Base-by-base conservation (phyloP, 257 asterid species). In the Primulina eburnea region DNA sequence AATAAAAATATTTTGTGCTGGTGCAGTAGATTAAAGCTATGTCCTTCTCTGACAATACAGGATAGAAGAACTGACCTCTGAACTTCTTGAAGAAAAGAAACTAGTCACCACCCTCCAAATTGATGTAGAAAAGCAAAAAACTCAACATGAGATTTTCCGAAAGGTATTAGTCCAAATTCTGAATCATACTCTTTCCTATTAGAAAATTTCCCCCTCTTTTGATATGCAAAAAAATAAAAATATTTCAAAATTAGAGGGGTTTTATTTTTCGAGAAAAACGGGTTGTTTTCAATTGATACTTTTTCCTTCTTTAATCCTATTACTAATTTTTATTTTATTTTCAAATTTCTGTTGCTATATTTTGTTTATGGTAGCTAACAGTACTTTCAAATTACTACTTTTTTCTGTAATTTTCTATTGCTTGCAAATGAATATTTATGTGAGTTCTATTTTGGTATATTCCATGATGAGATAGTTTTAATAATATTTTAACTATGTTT, bases 51-150 rank as follows among this genome's bases (percentile, higher is more conserved):
- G 58, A 60, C 65, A 78, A 20, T 56, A 50, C 80, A 92, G 99
- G 89, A 70, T 89, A 67, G 96, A 89, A 82, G 92, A 86, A 73
- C 85, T 94, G 75, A 79, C 82, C 52, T 73, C 76, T 29, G 88
- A 84, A 75, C 87, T 82, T 75, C 80, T 77, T 73, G 91, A 87
- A 78, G 96, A 83, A 80, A 94, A 81, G 76, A 77, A 60, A 73
- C 76, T 86, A 24, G 47, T 79, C 50, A 72, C 69, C 16, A 77
- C 79, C 57, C 81, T 86, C 69, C 82, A 68, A 70, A 76, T 50
- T 74, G 91, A 88, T 76, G 76, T 86, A 60, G 95, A 80, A 76
- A 84, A 77, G 64, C 79, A 67, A 28, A 80, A 79, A 82, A 79
- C 55, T 33, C 90, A 82, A 82, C 84, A 75, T 67, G 88, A 76